Conservation (phyloP, 2,329 filamentous ascomycete genomes). For the Coleophoma cylindrospora region DNA sequence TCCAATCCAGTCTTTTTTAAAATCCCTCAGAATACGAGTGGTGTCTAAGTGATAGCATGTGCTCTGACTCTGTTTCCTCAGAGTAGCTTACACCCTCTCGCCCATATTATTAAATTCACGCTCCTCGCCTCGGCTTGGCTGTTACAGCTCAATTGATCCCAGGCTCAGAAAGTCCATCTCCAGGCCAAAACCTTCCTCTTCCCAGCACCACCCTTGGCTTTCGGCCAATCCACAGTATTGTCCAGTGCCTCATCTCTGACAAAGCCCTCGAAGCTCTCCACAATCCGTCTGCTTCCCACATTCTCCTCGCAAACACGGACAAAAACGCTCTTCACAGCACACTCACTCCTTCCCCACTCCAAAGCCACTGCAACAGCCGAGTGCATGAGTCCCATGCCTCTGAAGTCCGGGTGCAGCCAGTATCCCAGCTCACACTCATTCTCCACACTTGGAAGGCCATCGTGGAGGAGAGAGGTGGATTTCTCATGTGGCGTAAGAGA, state of each 20-base stretch:
- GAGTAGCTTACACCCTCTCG: no score
- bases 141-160: no score
- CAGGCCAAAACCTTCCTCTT: slow-evolving; percentile 7
- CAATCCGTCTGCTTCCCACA: slow-evolving; percentile 5
- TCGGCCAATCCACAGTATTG: slow-evolving; percentile 5
- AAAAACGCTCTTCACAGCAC: slow-evolving; percentile 2
- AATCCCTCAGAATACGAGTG: no score
- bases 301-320: slow-evolving; percentile 8
- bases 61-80: no score
- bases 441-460: no score
- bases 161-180: background rate
- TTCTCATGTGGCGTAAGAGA: background rate
- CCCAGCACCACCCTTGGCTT: slow-evolving; percentile 10
- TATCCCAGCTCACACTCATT: slow-evolving; percentile 8
- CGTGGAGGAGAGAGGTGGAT: background rate
- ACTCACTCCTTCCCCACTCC: slow-evolving; percentile 3
- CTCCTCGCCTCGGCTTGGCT: no score
- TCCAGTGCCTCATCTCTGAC: slow-evolving; percentile 2
- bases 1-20: no score
- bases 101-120: no score
- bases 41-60: no score
- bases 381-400: slow-evolving; percentile 8
- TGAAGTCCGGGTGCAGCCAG: slow-evolving; percentile 9
- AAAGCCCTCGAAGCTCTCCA: slow-evolving; percentile 6
- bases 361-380: slow-evolving; percentile 6